Evolutionary conservation across 2,329 filamentous ascomycete genomes (phyloP).

Genomic region (Fusarium staphyleae): DNA sequence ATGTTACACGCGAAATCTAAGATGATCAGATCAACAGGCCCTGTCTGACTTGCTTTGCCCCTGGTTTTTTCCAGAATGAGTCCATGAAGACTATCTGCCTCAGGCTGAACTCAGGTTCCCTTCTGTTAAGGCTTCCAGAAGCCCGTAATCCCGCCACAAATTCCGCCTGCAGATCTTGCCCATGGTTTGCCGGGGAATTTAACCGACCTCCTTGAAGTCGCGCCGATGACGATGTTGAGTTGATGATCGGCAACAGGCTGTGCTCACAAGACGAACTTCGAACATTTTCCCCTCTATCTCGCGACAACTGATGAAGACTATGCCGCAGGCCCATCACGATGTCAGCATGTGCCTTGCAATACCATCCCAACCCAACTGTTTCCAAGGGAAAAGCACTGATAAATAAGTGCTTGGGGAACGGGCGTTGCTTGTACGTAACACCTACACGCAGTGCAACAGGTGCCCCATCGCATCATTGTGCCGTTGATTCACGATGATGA

Average conservation of each 20-base stretch:
- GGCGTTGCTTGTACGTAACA: slow-evolving; percentile 30
- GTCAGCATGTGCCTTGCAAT: slow-evolving; percentile 22
- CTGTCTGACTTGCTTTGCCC: slow-evolving; percentile 20
- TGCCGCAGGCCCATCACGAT: neutral
- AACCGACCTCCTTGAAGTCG: slow-evolving; percentile 5
- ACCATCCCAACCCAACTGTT: neutral
- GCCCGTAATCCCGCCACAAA: slow-evolving; percentile 28
- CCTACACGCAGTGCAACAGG: slow-evolving; percentile 12
- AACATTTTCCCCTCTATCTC: slow-evolving; percentile 25
- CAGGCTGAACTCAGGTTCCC: slow-evolving; percentile 19
- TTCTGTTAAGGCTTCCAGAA: slow-evolving; percentile 37
- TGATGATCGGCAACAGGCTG: slow-evolving; percentile 21
- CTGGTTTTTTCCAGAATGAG: slow-evolving; percentile 33
- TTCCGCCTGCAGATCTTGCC: slow-evolving; percentile 31
- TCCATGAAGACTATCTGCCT: slow-evolving; percentile 18
- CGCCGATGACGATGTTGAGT: slow-evolving; percentile 25
- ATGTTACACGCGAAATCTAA: slow-evolving; percentile 14
- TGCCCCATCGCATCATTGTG: slow-evolving; percentile 16
- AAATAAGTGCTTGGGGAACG: slow-evolving; percentile 8
- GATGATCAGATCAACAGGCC: slow-evolving; percentile 15
- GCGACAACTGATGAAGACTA: neutral
- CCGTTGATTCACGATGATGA: slow-evolving; percentile 5
- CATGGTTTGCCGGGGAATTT: slow-evolving; percentile 32
- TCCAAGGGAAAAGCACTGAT: slow-evolving; percentile 12
- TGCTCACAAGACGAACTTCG: slow-evolving; percentile 7